These are phyloP conservation scores for Phalaenopsis aphrodite DNA, from an alignment of 106 monocot genomes.

Conservation along the genomic window DNA sequence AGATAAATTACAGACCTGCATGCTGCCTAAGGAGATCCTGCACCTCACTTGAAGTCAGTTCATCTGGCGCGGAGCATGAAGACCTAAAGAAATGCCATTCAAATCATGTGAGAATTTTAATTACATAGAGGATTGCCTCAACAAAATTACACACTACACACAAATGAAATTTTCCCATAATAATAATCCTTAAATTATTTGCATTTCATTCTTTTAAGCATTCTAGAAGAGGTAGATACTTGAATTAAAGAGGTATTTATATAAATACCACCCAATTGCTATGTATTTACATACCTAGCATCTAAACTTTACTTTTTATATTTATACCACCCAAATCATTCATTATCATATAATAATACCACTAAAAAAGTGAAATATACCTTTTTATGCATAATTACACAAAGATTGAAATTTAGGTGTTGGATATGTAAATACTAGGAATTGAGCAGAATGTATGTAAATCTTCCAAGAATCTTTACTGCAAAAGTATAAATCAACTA, in stretches of 20 bases:
- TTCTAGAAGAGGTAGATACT: not conserved
- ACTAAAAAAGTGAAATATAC: too few relatives aligned
- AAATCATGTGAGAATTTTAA: not conserved
- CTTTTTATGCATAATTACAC: too few relatives aligned
- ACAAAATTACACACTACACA: not conserved
- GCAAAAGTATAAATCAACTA: too few relatives aligned
- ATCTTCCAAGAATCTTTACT: too few relatives aligned
- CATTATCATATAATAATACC: too few relatives aligned
- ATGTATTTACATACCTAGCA: too few relatives aligned
- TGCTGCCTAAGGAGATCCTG: conserved; percentile 69
- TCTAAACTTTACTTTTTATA: too few relatives aligned
- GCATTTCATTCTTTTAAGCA: not conserved
- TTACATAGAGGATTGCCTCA: not conserved
- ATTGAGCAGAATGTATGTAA: too few relatives aligned
- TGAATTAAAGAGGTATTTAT: not conserved
- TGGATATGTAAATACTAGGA: too few relatives aligned
- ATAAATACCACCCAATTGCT: not conserved
- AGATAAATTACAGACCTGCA: conserved; percentile 39
- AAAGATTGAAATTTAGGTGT: too few relatives aligned
- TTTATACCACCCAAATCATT: too few relatives aligned
- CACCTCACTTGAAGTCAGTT: conserved; percentile 60
- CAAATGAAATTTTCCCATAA: not conserved
- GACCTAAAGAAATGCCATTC: conserved; percentile 34
- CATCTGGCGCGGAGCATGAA: conserved; percentile 66
- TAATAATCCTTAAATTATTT: not conserved